Evolutionary conservation across 257 asterid genomes (phyloP), one percentile per base, ranked within the genome.

Genomic region (Parsonsia alboflavescens): DNA sequence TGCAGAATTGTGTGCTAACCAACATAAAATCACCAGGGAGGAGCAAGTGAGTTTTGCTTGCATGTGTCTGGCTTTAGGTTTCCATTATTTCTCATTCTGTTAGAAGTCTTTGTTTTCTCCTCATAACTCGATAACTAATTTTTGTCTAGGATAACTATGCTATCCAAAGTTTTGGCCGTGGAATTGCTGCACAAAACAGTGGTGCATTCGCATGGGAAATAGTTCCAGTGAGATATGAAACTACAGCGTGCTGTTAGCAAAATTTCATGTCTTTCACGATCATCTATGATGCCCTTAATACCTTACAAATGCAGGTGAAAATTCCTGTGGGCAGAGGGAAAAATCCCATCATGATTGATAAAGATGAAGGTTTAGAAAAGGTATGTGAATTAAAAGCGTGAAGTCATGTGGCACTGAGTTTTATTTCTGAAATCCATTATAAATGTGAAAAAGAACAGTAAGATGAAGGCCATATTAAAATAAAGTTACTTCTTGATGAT

Each of bases 191-290:
- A 41, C 88, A 88, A 81, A 73, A 84, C 39, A 77, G 80, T 82
- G 96, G 97, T 79, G 96, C 94, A 61, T 92, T 95, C 73, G 68
- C 85, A 58, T 95, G 98, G 98, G 98, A 95, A 90, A 95, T 92
- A 78, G 89, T 80, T 81, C 96, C 96, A 53, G 98, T 91, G 77
- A 84, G 97, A 70, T 50, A 65, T 59, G 28, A 39, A 45, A 39
- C 30, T 42, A 8, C 45, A 36, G 41, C 39, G 28, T 39, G 28
- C 41, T 65, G 41, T 39, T 65, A 39, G 44, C 21, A 39, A n/a
- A 41, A 12, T 72, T 71, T n/a, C 54, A 72, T 78, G 36, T n/a
- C 53, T 3, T 22, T 4, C 17, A 28, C 8, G 11, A 10, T 16
- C 33, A 24, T 7, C 64, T 2, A 28, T 52, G 76, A 33, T 24